Conservation (phyloP, 768 basidiomycete species). For the Auriscalpium orientale region DNA sequence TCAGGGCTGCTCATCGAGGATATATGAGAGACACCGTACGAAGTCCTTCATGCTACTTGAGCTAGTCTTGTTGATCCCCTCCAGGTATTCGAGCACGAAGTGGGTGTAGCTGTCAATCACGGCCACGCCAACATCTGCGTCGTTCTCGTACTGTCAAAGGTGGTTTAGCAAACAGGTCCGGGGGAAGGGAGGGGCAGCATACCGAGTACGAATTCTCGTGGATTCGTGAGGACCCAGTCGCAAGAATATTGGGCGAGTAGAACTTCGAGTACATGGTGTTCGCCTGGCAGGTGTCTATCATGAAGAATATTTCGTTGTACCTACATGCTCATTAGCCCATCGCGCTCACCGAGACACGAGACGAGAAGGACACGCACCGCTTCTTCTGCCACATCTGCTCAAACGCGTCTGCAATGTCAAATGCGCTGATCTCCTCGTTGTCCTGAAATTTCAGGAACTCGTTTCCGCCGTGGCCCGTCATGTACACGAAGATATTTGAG, state of each 20-base stretch:
- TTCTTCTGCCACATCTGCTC: slow-evolving; percentile 99
- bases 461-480: slow-evolving; percentile 97
- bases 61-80: slow-evolving; percentile 87
- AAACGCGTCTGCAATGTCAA: slow-evolving; percentile 95
- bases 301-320: slow-evolving; percentile 96
- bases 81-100: slow-evolving; percentile 84
- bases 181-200: slow-evolving; percentile 17
- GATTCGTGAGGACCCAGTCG: slow-evolving; percentile 78
- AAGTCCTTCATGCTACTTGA: slow-evolving; percentile 74
- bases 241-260: slow-evolving; percentile 88
- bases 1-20: not conserved
- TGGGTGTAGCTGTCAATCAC: slow-evolving; percentile 96
- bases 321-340: slow-evolving; percentile 25
- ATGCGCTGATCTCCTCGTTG: slow-evolving; percentile 94
- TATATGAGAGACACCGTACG: slow-evolving; percentile 37
- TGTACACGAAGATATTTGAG: slow-evolving; percentile 93
- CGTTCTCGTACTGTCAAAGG: slow-evolving; percentile 70
- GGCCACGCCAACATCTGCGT: slow-evolving; percentile 89
- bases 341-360: not conserved
- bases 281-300: slow-evolving; percentile 98
- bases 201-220: slow-evolving; percentile 94
- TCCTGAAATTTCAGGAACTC: slow-evolving; percentile 99
- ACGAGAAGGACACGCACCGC: slow-evolving; percentile 41
- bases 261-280: slow-evolving; percentile 92
- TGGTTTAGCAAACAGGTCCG: not conserved